Evolutionary conservation across 148 eudicot genomes (phyloP).

Genomic region (Rhododendron mucronatum): DNA sequence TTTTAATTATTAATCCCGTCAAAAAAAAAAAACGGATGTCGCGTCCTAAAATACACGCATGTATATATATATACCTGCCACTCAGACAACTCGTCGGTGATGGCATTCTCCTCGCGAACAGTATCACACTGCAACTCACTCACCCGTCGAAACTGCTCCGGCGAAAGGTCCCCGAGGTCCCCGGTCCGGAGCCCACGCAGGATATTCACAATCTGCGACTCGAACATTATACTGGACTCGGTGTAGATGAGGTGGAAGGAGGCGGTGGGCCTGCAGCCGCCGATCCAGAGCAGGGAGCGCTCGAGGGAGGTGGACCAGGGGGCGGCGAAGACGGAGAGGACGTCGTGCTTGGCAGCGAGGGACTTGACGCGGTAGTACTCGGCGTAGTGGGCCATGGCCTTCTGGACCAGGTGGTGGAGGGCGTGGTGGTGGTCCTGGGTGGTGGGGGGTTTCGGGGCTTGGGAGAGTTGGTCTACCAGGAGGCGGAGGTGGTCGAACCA

Average conservation of each 20-base stretch:
- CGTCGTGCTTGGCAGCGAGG: conserved; percentile 33
- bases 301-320: conserved; percentile 73
- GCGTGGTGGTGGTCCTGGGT: conserved; percentile 23
- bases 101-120: conserved; percentile 53
- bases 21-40: too few relatives aligned
- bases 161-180: conserved; percentile 65
- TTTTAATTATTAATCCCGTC: too few relatives aligned
- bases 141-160: conserved; percentile 60
- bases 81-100: conserved; percentile 52
- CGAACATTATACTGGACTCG: conserved; percentile 59
- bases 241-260: conserved; percentile 73
- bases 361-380: conserved; percentile 51
- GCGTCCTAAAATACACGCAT: conserved; percentile 18
- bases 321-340: conserved; percentile 42
- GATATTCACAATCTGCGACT: conserved; percentile 50
- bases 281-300: conserved; percentile 69
- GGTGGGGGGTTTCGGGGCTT: conserved; percentile 31
- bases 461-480: conserved; percentile 32
- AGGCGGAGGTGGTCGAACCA: conserved; percentile 61
- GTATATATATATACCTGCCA: conserved; percentile 62
- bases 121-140: conserved; percentile 79
- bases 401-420: conserved; percentile 33
- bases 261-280: conserved; percentile 91
- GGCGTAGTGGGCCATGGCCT: conserved; percentile 40
- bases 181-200: conserved; percentile 52